Base-by-base conservation (phyloP, 768 basidiomycete genomes). In the Leccinum longicurvipes region DNA sequence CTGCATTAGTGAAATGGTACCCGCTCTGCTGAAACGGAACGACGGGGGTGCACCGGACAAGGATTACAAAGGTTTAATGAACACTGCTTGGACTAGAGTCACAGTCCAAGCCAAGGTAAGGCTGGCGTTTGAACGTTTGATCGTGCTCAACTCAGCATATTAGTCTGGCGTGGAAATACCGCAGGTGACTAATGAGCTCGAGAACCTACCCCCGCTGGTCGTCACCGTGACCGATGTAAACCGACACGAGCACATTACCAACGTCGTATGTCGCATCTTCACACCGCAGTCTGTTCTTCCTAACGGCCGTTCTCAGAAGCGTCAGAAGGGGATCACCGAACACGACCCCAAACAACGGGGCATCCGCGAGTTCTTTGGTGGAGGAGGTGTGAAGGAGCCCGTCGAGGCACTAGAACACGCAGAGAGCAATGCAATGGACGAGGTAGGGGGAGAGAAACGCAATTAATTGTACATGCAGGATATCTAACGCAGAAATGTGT, bases 281-380 rank as follows among this genome's bases (percentile, higher is more conserved):
- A 36, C 12, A 15, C 29, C 41, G 7, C 9, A 39, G 25, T 17
- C 19, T 31, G 44, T 36, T 19, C 50, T 34, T 54, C 12, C 31
- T 55, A 39, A 64, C 44, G 48, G 27, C 54, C 74, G 72, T 66
- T 67, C 50, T 44, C 50, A 82, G 81, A 78, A 73, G 47, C 82
- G 91, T 4, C 91, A 93, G 68, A 82, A 78, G 56, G 89, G 89
- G 3, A 90, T 92, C 1, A 86, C 91, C 46, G 86, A 85, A 1
- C 79, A 86, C 65, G 91, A 94, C 64, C 82, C 84, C 28, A 82
- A 82, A 56, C 91, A 95, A 67, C 77, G 80, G 59, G 83, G 87
- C 64, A 87, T 94, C 46, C 79, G 88, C 21, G 77, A 79, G 3
- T 93, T 91, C 76, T 89, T 93, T 61, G 78, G 79, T 36, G 77